These are phyloP conservation scores for Gypsophila paniculata DNA, from an alignment of 179 eudicot genomes.

Conservation along the genomic window DNA sequence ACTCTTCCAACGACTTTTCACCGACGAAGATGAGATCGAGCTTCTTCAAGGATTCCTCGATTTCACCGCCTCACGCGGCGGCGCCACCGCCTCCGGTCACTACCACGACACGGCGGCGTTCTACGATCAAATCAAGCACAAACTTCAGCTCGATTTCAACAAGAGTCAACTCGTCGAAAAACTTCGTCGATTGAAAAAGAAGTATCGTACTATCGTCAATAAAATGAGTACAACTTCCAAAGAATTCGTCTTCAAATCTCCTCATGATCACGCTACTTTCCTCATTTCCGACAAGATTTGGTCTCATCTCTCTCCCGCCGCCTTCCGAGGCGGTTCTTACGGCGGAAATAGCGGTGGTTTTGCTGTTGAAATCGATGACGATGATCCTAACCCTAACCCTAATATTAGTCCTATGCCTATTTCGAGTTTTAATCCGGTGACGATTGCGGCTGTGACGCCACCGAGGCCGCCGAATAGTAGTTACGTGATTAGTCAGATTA, in stretches of 20 bases:
- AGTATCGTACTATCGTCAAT: constrained; percentile 56
- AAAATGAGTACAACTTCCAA: constrained; percentile 57
- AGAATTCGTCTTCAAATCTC: constrained; percentile 65
- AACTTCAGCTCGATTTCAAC: constrained; percentile 75
- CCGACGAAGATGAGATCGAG: constrained; percentile 96
- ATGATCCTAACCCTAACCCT: constrained; percentile 35
- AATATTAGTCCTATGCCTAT: constrained; percentile 14
- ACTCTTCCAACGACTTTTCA: constrained; percentile 81
- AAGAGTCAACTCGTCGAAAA: constrained; percentile 91
- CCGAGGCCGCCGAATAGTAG: constrained; percentile 24
- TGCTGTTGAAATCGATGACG: constrained; percentile 45
- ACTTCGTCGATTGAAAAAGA: constrained; percentile 78
- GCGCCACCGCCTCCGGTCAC: constrained; percentile 49
- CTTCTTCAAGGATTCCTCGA: constrained; percentile 76
- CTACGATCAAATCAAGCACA: constrained; percentile 79
- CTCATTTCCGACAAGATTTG: constrained; percentile 77
- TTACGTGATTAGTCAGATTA: constrained; percentile 26
- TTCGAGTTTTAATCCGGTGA: neutral
- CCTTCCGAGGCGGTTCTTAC: too few relatives aligned
- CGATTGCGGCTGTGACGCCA: constrained; percentile 15
- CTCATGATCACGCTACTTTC: constrained; percentile 77
- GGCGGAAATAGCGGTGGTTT: neutral
- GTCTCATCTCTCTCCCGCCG: constrained; percentile 29
- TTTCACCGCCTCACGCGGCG: constrained; percentile 46
- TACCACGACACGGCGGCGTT: constrained; percentile 83